Evolutionary conservation across 2,329 filamentous ascomycete species (phyloP).

Genomic region (Aureobasidium leucospermi): DNA sequence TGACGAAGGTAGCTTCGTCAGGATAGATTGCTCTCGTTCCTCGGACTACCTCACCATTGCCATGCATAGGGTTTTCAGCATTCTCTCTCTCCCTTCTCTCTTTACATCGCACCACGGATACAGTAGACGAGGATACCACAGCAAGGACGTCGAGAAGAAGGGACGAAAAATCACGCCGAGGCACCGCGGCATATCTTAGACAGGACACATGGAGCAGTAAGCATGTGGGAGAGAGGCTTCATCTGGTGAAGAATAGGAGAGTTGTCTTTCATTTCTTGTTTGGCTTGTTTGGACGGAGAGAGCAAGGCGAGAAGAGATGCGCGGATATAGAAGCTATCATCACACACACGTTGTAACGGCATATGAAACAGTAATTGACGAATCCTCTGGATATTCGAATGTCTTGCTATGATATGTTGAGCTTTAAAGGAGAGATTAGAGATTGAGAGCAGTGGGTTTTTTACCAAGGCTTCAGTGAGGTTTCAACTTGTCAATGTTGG

Average conservation of each 20-base stretch:
- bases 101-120: not conserved
- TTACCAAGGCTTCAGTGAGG: too few species aligned
- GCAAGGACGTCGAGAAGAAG: not conserved
- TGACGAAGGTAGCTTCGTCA: too few species aligned
- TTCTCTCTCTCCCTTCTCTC: not conserved
- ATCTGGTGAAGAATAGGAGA: constrained; percentile 3
- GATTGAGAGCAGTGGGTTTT: too few species aligned
- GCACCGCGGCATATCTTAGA: not conserved
- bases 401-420: too few species aligned
- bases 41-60: not conserved
- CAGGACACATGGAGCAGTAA: not conserved
- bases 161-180: not conserved
- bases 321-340: constrained; percentile 1
- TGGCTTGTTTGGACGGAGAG: constrained; percentile 1
- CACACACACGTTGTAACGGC: constrained; percentile 10
- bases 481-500: too few species aligned
- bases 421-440: too few species aligned
- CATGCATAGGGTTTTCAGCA: not conserved
- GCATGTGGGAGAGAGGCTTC: not conserved
- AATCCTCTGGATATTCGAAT: not conserved
- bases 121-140: not conserved
- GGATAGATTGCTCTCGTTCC: not conserved
- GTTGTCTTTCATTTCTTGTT: not conserved
- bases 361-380: constrained; percentile 5
- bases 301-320: not conserved